Percentiles rank a stretch among this genome's conserved stretches.
Evolutionary conservation across 305 asterid genomes (phyloP).

Genomic region (Ajuga reptans): DNA sequence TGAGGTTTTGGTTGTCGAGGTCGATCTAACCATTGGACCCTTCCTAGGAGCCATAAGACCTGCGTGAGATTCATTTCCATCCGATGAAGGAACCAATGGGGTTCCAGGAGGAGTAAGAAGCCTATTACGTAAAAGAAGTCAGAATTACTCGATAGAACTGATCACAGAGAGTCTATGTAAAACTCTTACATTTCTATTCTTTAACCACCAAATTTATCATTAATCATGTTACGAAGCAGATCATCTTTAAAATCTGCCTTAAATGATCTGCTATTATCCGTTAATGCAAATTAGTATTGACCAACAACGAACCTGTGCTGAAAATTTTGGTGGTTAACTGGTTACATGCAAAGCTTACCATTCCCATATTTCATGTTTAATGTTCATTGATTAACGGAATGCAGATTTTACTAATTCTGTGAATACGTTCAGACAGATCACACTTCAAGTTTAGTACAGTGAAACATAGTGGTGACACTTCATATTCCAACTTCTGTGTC

Average conservation of each 20-base stretch:
- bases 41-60: conserved; percentile 51
- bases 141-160: conserved; percentile 2
- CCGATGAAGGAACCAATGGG: conserved; percentile 71
- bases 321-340: background rate
- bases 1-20: conserved; percentile 69
- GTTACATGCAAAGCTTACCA: background rate
- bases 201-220: conserved; percentile 4
- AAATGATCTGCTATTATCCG: background rate
- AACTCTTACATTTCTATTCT: background rate
- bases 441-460: background rate
- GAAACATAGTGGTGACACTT: background rate
- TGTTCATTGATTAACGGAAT: background rate
- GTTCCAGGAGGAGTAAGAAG: conserved; percentile 99
- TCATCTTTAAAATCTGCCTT: background rate
- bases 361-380: background rate
- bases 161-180: background rate
- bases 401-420: background rate
- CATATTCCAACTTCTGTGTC: background rate
- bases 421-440: background rate
- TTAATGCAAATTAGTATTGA: background rate
- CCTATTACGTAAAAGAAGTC: conserved; percentile 36
- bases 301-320: background rate
- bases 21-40: conserved; percentile 57
- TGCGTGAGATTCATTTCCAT: conserved; percentile 56
- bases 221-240: conserved; percentile 4